Percentiles rank a stretch among this genome's conserved stretches.
Evolutionary conservation across 1,139 yeast genomes (phyloP).

Genomic region (Diutina neorugosa): DNA sequence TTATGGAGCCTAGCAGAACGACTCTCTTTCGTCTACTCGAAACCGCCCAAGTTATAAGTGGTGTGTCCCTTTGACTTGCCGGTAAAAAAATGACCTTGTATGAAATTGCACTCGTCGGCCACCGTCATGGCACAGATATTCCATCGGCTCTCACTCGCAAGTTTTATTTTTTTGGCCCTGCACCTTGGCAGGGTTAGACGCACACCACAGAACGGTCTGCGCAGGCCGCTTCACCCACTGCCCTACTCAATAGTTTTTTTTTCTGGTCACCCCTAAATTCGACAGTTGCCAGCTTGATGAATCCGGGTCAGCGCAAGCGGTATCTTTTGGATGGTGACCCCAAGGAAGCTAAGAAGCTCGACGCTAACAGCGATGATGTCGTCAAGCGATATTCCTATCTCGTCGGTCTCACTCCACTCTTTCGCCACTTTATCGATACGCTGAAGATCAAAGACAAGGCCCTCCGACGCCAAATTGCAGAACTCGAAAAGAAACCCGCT

Average conservation of each 20-base stretch:
- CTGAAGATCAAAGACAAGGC: conserved; percentile 65
- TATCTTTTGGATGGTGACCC: conserved; percentile 26
- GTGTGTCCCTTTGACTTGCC: no score
- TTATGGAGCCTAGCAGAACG: no score
- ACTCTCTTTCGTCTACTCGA: no score
- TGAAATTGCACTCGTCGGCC: neutral
- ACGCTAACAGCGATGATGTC: conserved; percentile 45
- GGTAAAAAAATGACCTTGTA: neutral
- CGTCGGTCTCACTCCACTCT: conserved; percentile 71
- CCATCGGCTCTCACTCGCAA: neutral
- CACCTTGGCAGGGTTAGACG: neutral
- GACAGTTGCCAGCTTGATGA: neutral
- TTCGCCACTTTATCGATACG: conserved; percentile 78
- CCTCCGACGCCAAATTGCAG: conserved; percentile 29
- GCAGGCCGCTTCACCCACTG: neutral
- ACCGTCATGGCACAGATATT: neutral
- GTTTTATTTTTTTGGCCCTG: neutral
- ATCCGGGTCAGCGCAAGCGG: conserved; percentile 4
- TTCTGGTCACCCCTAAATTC: neutral
- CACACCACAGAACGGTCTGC: neutral
- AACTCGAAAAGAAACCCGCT: neutral
- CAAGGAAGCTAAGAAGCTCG: conserved; percentile 40
- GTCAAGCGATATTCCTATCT: conserved; percentile 72
- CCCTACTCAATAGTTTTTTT: neutral
- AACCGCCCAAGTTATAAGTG: no score